Percentiles rank a stretch among this genome's conserved stretches.
phyloP scores from a whole-genome alignment of 805 yeast genomes.

The Kregervanrija fluxuum region DNA sequence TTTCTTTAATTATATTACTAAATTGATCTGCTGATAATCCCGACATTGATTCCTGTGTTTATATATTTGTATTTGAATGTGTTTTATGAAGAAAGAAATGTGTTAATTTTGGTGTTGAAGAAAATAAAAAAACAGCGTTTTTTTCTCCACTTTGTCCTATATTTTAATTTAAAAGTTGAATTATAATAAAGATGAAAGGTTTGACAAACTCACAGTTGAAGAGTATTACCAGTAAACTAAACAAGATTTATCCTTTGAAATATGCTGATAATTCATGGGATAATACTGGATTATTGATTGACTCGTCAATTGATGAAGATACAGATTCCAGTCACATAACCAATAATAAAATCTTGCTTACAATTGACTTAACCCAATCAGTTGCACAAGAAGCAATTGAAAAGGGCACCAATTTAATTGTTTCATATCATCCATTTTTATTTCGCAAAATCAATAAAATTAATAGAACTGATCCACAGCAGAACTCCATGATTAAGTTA shows the following conservation, averaged over 20 bases:
- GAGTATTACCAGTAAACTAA: neutral
- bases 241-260: constrained; percentile 69
- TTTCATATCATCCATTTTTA: constrained; percentile 94
- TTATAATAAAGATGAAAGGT: too few relatives aligned
- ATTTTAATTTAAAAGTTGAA: too few relatives aligned
- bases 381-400: constrained; percentile 83
- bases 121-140: constrained; percentile 3
- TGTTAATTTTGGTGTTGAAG: neutral
- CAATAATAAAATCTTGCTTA: constrained; percentile 43
- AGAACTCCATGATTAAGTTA: constrained; percentile 61
- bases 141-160: constrained; percentile 39
- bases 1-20: constrained; percentile 41
- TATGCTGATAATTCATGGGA: constrained; percentile 92
- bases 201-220: neutral
- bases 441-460: constrained; percentile 81
- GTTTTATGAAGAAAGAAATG: neutral
- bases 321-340: constrained; percentile 5
- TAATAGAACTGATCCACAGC: constrained; percentile 65
- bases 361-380: constrained; percentile 76
- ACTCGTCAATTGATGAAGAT: constrained; percentile 36
- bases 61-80: neutral
- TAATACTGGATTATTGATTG: constrained; percentile 86
- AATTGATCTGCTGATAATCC: constrained; percentile 30
- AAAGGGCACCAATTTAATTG: constrained; percentile 44
- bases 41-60: constrained; percentile 7